phyloP scores from a whole-genome alignment of 208 protist species.

The Trypanosoma avium region DNA sequence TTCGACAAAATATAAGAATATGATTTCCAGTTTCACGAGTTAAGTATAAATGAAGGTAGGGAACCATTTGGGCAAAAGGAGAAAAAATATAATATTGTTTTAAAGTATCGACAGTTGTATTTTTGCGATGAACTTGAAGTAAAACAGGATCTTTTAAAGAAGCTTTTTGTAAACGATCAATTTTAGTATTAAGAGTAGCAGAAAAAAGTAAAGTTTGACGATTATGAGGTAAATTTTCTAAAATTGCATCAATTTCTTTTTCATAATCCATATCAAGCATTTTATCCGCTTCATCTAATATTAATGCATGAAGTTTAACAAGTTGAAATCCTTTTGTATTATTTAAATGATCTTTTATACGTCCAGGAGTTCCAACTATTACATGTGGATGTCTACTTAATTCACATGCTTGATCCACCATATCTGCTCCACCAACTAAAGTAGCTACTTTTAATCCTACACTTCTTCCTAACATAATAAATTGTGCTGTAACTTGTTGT shows the following conservation, averaged over 20 bases:
- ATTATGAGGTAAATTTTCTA: constrained; percentile 89
- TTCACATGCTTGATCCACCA: constrained; percentile 94
- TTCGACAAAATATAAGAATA: constrained; percentile 92
- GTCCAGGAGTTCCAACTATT: constrained; percentile 97
- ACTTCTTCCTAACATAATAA: constrained; percentile 87
- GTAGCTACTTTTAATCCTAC: constrained; percentile 89
- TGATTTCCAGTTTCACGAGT: constrained; percentile 88
- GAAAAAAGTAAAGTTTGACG: constrained; percentile 97
- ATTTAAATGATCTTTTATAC: constrained; percentile 97
- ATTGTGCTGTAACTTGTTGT: constrained; percentile 96
- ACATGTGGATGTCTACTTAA: constrained; percentile 96
- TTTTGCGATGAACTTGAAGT: constrained; percentile 95
- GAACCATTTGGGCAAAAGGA: constrained; percentile 91
- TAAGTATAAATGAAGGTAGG: constrained; percentile 89
- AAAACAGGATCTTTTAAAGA: constrained; percentile 96
- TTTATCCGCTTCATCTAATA: constrained; percentile 99
- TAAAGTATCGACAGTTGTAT: constrained; percentile 95
- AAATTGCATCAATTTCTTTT: constrained; percentile 97
- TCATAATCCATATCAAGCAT: constrained; percentile 99
- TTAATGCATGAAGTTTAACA: constrained; percentile 93
- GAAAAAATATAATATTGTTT: constrained; percentile 97
- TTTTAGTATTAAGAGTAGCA: constrained; percentile 98
- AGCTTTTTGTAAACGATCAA: constrained; percentile 97
- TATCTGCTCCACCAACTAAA: constrained; percentile 94
- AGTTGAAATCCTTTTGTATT: constrained; percentile 99